Percentiles rank a stretch among this genome's conserved stretches.
These are phyloP conservation scores for Achaetomium macrosporum DNA, from an alignment of 2,329 filamentous ascomycete genomes.

Conservation along the genomic window DNA sequence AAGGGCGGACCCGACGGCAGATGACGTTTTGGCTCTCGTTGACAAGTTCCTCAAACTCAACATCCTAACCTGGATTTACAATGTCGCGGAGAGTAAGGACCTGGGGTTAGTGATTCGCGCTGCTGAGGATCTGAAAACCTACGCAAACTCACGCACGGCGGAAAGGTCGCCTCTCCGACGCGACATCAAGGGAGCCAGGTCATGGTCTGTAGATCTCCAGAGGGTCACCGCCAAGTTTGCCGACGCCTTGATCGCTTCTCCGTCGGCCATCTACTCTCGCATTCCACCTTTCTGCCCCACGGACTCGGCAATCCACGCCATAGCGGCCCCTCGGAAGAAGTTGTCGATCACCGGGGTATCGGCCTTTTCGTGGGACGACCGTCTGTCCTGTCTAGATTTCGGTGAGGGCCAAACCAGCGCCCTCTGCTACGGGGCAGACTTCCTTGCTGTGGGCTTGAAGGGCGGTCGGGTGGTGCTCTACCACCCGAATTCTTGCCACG, in stretches of 20 bases:
- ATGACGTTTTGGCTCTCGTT: constrained; percentile 23
- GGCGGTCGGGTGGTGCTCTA: constrained; percentile 25
- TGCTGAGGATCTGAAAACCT: constrained; percentile 17
- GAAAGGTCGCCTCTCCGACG: constrained; percentile 21
- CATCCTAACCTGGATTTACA: constrained; percentile 33
- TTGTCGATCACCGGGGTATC: constrained; percentile 23
- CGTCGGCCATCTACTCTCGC: constrained; percentile 29
- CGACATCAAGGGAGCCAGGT: constrained; percentile 19
- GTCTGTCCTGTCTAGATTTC: constrained; percentile 28
- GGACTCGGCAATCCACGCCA: neutral
- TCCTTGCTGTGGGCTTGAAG: constrained; percentile 26
- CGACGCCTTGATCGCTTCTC: constrained; percentile 25
- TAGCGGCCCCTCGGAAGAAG: neutral
- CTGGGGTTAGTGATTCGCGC: constrained; percentile 8
- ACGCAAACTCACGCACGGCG: constrained; percentile 16
- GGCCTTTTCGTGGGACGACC: constrained; percentile 29
- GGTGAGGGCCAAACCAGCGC: constrained; percentile 21
- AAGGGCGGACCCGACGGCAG: constrained; percentile 19
- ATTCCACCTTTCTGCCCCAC: constrained; percentile 31
- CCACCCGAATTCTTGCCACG: constrained; percentile 25
- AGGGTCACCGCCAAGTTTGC: constrained; percentile 30
- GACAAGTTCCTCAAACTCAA: constrained; percentile 29
- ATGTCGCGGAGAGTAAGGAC: constrained; percentile 3
- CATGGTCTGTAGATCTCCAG: constrained; percentile 30
- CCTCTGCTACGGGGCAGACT: constrained; percentile 26